phyloP scores from a whole-genome alignment of 2,329 filamentous ascomycete genomes.

The Arthrobotrys sphaeroides region DNA sequence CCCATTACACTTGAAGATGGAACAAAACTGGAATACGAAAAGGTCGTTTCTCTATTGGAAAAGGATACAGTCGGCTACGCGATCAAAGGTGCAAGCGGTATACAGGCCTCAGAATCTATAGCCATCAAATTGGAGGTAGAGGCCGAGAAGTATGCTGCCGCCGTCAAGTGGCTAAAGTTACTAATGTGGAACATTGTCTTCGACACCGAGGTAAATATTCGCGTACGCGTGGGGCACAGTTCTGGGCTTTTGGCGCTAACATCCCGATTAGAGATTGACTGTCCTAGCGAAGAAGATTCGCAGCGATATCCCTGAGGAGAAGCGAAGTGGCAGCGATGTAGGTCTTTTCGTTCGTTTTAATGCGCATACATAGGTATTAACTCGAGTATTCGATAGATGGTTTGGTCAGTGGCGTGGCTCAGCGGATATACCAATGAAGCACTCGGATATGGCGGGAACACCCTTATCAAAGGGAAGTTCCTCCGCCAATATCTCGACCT shows the following conservation, averaged over 20 bases:
- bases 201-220: conserved; percentile 69
- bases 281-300: conserved; percentile 76
- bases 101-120: conserved; percentile 83
- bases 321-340: conserved; percentile 77
- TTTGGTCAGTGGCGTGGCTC: conserved; percentile 33
- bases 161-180: conserved; percentile 83
- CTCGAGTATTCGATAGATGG: conserved; percentile 20
- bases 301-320: conserved; percentile 89
- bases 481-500: conserved; percentile 85
- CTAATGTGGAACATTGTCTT: conserved; percentile 91
- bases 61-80: conserved; percentile 87
- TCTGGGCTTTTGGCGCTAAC: background rate
- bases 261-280: conserved; percentile 49
- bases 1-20: conserved; percentile 78
- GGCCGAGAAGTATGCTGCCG: conserved; percentile 81
- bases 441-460: conserved; percentile 78
- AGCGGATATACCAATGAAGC: conserved; percentile 75
- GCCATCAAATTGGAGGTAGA: conserved; percentile 86
- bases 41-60: conserved; percentile 90
- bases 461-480: conserved; percentile 87
- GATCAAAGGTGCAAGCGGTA: conserved; percentile 72
- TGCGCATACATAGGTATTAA: background rate
- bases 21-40: conserved; percentile 82
- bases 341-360: background rate
- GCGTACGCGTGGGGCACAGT: too few relatives aligned